phyloP scores from a whole-genome alignment of 352 stramenopile genomes.

The Globisporangium radiosum region DNA sequence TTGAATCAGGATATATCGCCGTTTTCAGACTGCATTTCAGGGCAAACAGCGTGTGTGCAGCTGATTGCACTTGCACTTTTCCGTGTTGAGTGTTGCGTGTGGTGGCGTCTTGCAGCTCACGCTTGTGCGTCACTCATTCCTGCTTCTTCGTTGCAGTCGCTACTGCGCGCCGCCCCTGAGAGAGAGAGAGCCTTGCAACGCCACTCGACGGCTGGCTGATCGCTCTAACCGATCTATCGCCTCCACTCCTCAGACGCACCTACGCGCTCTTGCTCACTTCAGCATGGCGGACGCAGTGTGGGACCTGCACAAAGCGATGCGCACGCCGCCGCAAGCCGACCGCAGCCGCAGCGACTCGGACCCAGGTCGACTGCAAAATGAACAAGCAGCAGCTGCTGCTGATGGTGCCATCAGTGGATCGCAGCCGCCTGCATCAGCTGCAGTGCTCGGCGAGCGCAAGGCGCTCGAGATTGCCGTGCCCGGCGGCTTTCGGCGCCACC shows the following conservation, averaged over 20 bases:
- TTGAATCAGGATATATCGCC: too few species aligned
- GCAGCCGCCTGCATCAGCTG: constrained; percentile 18
- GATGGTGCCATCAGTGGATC: background rate
- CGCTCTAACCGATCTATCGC: too few species aligned
- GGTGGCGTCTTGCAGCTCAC: background rate
- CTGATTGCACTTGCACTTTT: background rate
- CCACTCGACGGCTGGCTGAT: too few species aligned
- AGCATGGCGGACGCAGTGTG: constrained; percentile 40
- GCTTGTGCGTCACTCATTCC: constrained; percentile 8
- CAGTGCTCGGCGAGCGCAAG: constrained; percentile 18
- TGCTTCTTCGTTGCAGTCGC: constrained; percentile 2
- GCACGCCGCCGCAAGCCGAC: constrained; percentile 9
- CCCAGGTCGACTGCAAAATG: constrained; percentile 21
- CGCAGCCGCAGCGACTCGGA: constrained; percentile 50
- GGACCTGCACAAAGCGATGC: constrained; percentile 44
- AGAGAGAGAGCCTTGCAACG: too few species aligned
- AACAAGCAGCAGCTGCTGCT: background rate
- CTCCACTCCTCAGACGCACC: too few species aligned
- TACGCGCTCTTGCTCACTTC: too few species aligned
- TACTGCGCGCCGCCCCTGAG: background rate
- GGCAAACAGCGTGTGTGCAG: too few species aligned
- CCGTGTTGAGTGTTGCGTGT: background rate
- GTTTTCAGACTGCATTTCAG: too few species aligned
- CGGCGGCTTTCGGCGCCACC: constrained; percentile 64
- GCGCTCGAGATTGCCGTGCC: constrained; percentile 61